Evolutionary conservation across 192 early-diverging fungal species (phyloP), one percentile per base, ranked within the genome.

Genomic region (Pilaira anomala): DNA sequence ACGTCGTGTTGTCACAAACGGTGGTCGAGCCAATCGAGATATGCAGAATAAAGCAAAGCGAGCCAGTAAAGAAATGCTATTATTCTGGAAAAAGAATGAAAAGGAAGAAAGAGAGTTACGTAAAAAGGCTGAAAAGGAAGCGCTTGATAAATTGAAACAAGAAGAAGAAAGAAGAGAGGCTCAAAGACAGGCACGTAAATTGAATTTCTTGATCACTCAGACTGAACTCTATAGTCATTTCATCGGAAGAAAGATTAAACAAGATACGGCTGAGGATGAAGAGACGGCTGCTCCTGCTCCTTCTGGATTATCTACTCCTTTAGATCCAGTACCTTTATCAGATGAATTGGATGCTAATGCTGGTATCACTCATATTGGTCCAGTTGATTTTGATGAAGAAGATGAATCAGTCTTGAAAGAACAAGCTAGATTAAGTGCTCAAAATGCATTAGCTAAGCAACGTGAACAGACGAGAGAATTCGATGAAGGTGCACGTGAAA

Each of bases 201-300:
- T 96, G 55, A 93, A 96, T 69, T 96, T 96, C 65, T 78, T 96
- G 63, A 92, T 96, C 51, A 87, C 90, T 0, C 93, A 96, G 66
- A 96, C 93, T 0, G 93, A 96, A 62, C 81, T 96, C 8, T 96
- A 91, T 73, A 91, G 88, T 55, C 92, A 94, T 77, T 96, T 96
- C 77, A 86, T 94, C 49, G 91, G 90, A 57, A 85, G 86, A 61
- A 94, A 93, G 69, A 87, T 91, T 48, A 70, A 76, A 19, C 59
- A 66, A 19, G 66, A 63, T 48, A 62, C 42, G 8, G 74, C 68
- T 21, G 77, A 70, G 3, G 76, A 62, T 28, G 78, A 69, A 1
- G 58, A 62, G 28, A 30, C 66, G 48, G 71, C 66, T 42, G 16
- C 26, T 24, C 14, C 66, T 46, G 29, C 63, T 55, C 36, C 73